Conservation (phyloP, 2,329 filamentous ascomycete species). For the Nothopassalora personata region DNA sequence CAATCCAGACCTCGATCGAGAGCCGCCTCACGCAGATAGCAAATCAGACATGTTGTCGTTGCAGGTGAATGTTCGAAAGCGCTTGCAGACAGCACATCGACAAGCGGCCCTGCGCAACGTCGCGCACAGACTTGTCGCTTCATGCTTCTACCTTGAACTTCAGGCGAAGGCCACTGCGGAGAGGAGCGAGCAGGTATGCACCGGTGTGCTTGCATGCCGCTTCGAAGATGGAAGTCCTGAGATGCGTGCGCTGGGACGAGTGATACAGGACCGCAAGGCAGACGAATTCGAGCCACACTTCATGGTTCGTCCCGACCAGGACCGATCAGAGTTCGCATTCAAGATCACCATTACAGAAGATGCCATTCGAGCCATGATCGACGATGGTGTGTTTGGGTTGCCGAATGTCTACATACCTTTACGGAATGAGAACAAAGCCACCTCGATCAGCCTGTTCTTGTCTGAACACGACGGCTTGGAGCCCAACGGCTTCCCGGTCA, state of each 20-base stretch:
- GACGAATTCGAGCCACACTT: constrained; percentile 34
- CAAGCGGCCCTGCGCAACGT: constrained; percentile 30
- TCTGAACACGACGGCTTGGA: constrained; percentile 29
- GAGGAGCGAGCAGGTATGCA: constrained; percentile 29
- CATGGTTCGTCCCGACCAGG: constrained; percentile 25
- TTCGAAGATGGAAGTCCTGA: constrained; percentile 33
- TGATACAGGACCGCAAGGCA: constrained; percentile 24
- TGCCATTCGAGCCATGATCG: constrained; percentile 28
- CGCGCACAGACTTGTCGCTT: constrained; percentile 34
- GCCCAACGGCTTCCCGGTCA: constrained; percentile 33
- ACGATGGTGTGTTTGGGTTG: constrained; percentile 27
- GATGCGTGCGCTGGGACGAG: constrained; percentile 29
- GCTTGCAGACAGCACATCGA: constrained; percentile 26
- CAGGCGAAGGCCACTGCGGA: constrained; percentile 30
- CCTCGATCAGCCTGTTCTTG: constrained; percentile 32
- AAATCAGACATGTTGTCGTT: constrained; percentile 32
- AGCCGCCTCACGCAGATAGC: constrained; percentile 33
- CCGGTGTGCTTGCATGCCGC: constrained; percentile 30
- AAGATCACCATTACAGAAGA: constrained; percentile 23
- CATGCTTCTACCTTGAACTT: constrained; percentile 36
- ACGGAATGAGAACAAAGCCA: constrained; percentile 28
- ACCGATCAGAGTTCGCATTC: constrained; percentile 19
- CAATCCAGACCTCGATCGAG: constrained; percentile 31
- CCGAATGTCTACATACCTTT: constrained; percentile 30
- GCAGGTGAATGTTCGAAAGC: constrained; percentile 30